Evolutionary conservation across 2,329 filamentous ascomycete genomes (phyloP).

Genomic region (Exserohilum rostratum): DNA sequence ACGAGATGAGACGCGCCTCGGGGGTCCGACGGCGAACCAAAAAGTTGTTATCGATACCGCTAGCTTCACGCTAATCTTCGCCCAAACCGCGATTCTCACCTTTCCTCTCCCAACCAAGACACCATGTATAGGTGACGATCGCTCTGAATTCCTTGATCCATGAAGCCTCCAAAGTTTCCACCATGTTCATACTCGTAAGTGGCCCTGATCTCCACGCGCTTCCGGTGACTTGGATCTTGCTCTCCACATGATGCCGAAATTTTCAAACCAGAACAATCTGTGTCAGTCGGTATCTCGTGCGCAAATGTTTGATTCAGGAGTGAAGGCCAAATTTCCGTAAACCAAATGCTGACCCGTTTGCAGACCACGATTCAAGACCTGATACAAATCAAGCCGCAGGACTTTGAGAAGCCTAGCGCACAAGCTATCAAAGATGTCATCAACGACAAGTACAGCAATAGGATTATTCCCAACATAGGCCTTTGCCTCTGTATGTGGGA

Average conservation of each 20-base stretch:
- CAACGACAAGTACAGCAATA: conserved; percentile 96
- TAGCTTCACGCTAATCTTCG: conserved; percentile 19
- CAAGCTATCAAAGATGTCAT: conserved; percentile 95
- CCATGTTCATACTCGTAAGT: conserved; percentile 51
- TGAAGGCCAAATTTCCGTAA: background rate
- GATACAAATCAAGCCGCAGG: conserved; percentile 87
- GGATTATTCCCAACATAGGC: conserved; percentile 93
- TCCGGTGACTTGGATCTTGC: background rate
- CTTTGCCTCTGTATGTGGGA: conserved; percentile 95
- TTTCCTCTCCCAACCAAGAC: conserved; percentile 4
- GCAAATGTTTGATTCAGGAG: no score
- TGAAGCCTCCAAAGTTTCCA: conserved; percentile 27
- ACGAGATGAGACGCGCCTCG: conserved; percentile 19
- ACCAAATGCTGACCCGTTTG: background rate
- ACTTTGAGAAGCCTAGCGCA: conserved; percentile 82
- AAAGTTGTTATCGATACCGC: conserved; percentile 28
- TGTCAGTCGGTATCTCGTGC: background rate
- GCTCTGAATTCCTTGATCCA: conserved; percentile 25
- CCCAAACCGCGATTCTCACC: conserved; percentile 7
- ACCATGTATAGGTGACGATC: conserved; percentile 22
- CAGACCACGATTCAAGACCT: conserved; percentile 94
- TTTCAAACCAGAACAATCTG: background rate
- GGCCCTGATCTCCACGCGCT: no score
- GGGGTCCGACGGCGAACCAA: conserved; percentile 12
- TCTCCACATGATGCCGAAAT: conserved; percentile 7